These are phyloP conservation scores for Phytophthora kernoviae DNA, from an alignment of 352 stramenopile genomes.

Conservation along the genomic window DNA sequence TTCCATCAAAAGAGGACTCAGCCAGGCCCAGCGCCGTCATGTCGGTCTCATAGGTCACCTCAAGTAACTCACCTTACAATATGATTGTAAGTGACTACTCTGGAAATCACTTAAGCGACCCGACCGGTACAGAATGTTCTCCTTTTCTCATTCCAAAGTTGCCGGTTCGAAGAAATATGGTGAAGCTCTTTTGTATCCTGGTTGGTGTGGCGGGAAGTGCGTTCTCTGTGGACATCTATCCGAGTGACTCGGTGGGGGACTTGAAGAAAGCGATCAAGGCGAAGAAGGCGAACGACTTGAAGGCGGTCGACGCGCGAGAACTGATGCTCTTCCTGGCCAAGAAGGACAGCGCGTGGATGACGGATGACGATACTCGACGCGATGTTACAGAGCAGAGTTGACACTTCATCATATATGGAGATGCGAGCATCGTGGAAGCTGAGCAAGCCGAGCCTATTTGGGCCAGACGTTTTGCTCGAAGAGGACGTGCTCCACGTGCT, in stretches of 20 bases:
- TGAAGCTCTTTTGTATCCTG: not conserved
- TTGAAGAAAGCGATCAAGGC: constrained; percentile 17
- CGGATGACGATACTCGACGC: constrained; percentile 10
- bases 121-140: not conserved
- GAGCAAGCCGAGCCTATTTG: constrained; percentile 13
- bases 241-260: not conserved
- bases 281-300: not conserved
- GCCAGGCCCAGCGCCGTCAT: too few species aligned
- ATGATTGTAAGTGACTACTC: too few species aligned
- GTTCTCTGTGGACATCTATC: not conserved
- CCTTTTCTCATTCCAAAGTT: not conserved
- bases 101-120: too few species aligned
- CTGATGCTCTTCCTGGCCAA: constrained; percentile 19
- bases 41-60: too few species aligned
- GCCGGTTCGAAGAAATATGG: not conserved
- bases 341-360: constrained; percentile 10
- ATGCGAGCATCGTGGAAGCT: constrained; percentile 21
- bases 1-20: too few species aligned
- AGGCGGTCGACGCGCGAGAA: not conserved
- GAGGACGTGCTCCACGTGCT: constrained; percentile 10
- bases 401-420: constrained; percentile 10
- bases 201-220: not conserved
- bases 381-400: constrained; percentile 9
- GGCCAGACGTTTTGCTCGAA: constrained; percentile 12
- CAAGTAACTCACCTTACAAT: too few species aligned